Conservation (phyloP, 2,329 filamentous ascomycete genomes). For the Polytolypa hystricis region DNA sequence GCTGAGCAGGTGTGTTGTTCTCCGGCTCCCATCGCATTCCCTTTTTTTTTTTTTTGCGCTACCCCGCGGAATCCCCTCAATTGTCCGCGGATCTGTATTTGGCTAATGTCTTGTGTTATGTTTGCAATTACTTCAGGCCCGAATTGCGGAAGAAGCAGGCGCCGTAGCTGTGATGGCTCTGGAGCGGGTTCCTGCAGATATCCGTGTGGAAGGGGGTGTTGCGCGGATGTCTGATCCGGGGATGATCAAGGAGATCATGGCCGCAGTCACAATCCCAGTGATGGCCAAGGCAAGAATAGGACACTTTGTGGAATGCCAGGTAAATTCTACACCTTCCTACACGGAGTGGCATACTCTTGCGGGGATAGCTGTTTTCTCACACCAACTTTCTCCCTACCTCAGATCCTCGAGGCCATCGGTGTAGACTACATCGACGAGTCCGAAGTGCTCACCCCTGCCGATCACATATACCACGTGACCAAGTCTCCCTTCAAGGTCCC, state of each 20-base stretch:
- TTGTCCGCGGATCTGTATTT: background rate
- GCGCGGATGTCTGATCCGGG: conserved; percentile 92
- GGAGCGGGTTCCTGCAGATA: conserved; percentile 93
- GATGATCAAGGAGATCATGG: conserved; percentile 94
- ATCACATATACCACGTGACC: conserved; percentile 81
- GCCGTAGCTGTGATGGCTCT: conserved; percentile 97
- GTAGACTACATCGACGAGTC: conserved; percentile 98
- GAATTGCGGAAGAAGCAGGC: conserved; percentile 94
- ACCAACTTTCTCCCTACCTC: conserved; percentile 3
- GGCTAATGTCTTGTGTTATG: background rate
- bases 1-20: conserved; percentile 59
- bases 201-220: conserved; percentile 82
- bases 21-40: conserved; percentile 1
- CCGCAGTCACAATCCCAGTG: conserved; percentile 88
- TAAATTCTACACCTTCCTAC: no score
- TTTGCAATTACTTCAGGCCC: conserved; percentile 46
- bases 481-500: conserved; percentile 74
- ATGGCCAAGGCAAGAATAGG: conserved; percentile 99
- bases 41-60: conserved; percentile 1
- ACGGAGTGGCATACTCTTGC: no score
- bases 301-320: conserved; percentile 93
- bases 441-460: conserved; percentile 92
- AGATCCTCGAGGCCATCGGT: conserved; percentile 89
- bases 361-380: no score
- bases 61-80: background rate